Evolutionary conservation across 2,329 filamentous ascomycete genomes (phyloP), one percentile per base, ranked within the genome.

Genomic region (Exophiala sp.): DNA sequence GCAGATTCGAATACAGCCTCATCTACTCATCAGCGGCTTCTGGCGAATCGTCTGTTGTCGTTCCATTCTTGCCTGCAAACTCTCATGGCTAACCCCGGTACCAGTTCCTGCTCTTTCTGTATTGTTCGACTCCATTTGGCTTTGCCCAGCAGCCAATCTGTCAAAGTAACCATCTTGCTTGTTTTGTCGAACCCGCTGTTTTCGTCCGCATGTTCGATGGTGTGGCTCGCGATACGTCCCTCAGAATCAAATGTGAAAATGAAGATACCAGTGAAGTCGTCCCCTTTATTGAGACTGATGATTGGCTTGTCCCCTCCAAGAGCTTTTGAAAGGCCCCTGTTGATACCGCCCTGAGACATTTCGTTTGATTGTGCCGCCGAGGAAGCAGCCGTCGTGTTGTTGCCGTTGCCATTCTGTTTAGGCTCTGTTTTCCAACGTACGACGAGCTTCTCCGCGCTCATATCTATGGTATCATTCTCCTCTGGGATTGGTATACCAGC

Each of bases 191-290:
- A 95, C 56, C 89, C 84, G 36, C 86, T 83, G 12, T 86, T 85
- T 65, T 94, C 86, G 65, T 96, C 88, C 1, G 89, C 88, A 72
- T 95, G 89, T 72, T 99, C 94, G 65, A 99, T 97, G 0, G 89
- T 95, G 70, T 97, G 94, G 62, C 84, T 90, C 44, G 88, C 72
- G 34, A 99, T 84, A 59, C 90, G 80, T 1, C 94, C 94, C 64
- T 95, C 82, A 43, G 84, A 79, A 66, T 97, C 94, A 68, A 99
- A 99, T 61, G 95, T 89, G 69, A 99, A 99, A 55, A 96, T 86
- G 71, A 97, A 99, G 9, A 97, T 72, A 0, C 94, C 94, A 1
- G 85, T 89, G 64, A 97, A 97, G 7, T 54, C 50, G 65, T 88
- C 86, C 57, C 82, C 81, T 46, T 82, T 80, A 52, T 82, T 80